Evolutionary conservation across 352 stramenopile species (phyloP).

Genomic region (Phytopythium delawarense): DNA sequence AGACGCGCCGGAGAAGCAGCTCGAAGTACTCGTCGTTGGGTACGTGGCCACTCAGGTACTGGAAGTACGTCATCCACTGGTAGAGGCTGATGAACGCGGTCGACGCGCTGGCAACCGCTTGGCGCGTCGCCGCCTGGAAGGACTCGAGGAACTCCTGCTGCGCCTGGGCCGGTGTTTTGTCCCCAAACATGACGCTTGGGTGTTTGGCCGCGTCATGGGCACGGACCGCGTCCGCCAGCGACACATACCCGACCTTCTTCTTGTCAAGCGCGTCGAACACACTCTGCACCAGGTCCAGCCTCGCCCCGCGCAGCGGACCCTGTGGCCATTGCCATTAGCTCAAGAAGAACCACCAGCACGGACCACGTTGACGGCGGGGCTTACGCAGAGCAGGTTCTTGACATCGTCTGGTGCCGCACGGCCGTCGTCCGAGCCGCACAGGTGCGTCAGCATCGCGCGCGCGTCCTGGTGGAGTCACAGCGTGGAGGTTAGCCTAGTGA

Average conservation of each 20-base stretch:
- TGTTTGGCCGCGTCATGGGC: slow-evolving; percentile 51
- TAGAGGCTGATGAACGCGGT: slow-evolving; percentile 58
- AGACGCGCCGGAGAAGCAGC: slow-evolving; percentile 65
- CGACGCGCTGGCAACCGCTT: slow-evolving; percentile 11
- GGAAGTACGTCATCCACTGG: slow-evolving; percentile 76
- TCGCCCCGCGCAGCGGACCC: slow-evolving; percentile 37
- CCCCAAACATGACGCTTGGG: slow-evolving; percentile 70
- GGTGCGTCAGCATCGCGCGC: slow-evolving; percentile 38
- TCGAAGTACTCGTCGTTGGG: slow-evolving; percentile 79
- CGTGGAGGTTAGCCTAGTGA: neutral
- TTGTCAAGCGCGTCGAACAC: slow-evolving; percentile 66
- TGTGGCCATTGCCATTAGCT: slow-evolving; percentile 10
- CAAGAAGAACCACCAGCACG: neutral
- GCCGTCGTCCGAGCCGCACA: slow-evolving; percentile 31
- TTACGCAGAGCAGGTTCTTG: slow-evolving; percentile 64
- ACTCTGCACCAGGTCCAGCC: slow-evolving; percentile 61
- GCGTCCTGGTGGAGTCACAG: slow-evolving; percentile 27
- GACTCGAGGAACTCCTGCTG: slow-evolving; percentile 54
- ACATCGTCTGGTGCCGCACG: slow-evolving; percentile 38
- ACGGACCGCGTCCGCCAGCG: slow-evolving; percentile 40
- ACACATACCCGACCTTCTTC: slow-evolving; percentile 55
- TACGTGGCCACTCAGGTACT: slow-evolving; percentile 60
- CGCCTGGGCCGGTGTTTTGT: slow-evolving; percentile 45
- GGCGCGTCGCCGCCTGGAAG: slow-evolving; percentile 32
- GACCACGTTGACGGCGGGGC: neutral